phyloP scores from a whole-genome alignment of 2,329 filamentous ascomycete genomes.

The Lecanicillium sp. region DNA sequence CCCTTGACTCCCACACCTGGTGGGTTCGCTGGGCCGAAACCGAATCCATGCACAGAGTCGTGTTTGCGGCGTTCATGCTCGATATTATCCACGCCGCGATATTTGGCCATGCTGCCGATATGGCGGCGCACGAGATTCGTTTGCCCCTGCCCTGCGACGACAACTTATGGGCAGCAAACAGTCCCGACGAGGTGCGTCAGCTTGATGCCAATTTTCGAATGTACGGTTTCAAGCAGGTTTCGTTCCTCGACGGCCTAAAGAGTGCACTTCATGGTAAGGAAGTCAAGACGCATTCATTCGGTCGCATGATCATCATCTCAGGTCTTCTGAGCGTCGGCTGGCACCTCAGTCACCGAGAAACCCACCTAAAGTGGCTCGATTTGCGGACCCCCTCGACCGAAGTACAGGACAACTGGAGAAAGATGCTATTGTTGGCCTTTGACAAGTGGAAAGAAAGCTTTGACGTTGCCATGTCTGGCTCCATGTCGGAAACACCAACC shows the following conservation, averaged over 20 bases:
- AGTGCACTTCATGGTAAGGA: slow-evolving; percentile 73
- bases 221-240: slow-evolving; percentile 71
- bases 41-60: slow-evolving; percentile 78
- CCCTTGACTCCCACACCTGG: slow-evolving; percentile 45
- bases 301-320: slow-evolving; percentile 84
- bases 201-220: slow-evolving; percentile 71
- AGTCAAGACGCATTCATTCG: slow-evolving; percentile 81
- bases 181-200: slow-evolving; percentile 67
- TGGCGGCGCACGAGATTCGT: slow-evolving; percentile 86
- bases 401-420: slow-evolving; percentile 69
- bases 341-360: slow-evolving; percentile 83
- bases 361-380: slow-evolving; percentile 75
- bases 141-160: slow-evolving; percentile 84
- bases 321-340: slow-evolving; percentile 85
- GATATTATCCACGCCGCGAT: slow-evolving; percentile 87
- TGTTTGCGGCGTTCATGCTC: slow-evolving; percentile 84
- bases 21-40: slow-evolving; percentile 88
- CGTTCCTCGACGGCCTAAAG: slow-evolving; percentile 80
- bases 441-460: slow-evolving; percentile 85
- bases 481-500: slow-evolving; percentile 26
- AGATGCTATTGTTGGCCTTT: slow-evolving; percentile 69
- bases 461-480: slow-evolving; percentile 55
- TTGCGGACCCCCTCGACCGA: slow-evolving; percentile 56
- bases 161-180: slow-evolving; percentile 75
- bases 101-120: slow-evolving; percentile 85